A percentile compares a stretch with the other conserved stretches of the same genome.
Conservation (phyloP, 305 asterid species). For the Solanum hybrid region DNA sequence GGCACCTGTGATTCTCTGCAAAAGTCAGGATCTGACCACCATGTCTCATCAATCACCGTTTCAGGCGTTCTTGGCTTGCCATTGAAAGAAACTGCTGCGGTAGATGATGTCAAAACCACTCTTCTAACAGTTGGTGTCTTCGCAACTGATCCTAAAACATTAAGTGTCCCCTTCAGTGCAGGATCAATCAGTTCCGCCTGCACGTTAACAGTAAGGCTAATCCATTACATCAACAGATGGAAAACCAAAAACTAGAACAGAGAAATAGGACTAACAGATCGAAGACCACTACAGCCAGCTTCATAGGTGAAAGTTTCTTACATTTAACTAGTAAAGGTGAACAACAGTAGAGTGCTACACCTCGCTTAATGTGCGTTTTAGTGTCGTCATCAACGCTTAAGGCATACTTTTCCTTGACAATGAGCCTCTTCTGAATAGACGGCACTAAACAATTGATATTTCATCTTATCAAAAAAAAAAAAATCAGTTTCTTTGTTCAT, state of each 20-base stretch:
- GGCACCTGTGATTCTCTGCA: conserved; percentile 35
- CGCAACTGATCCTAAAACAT: conserved; percentile 46
- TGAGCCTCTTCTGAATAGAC: background rate
- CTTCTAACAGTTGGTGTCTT: conserved; percentile 35
- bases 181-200: conserved; percentile 57
- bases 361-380: background rate
- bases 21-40: conserved; percentile 41
- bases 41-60: conserved; percentile 42
- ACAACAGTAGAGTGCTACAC: background rate
- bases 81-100: conserved; percentile 38
- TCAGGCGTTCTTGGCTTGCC: conserved; percentile 41
- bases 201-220: background rate
- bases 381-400: background rate
- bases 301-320: background rate
- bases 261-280: background rate
- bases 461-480: background rate
- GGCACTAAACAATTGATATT: background rate
- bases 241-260: background rate
- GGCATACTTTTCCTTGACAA: background rate
- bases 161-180: conserved; percentile 53
- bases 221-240: background rate
- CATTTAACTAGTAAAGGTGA: background rate
- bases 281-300: background rate
- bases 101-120: conserved; percentile 50
- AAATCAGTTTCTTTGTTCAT: background rate